Base-by-base conservation (phyloP, 2,329 filamentous ascomycete genomes). In the Tolypocladium album region DNA sequence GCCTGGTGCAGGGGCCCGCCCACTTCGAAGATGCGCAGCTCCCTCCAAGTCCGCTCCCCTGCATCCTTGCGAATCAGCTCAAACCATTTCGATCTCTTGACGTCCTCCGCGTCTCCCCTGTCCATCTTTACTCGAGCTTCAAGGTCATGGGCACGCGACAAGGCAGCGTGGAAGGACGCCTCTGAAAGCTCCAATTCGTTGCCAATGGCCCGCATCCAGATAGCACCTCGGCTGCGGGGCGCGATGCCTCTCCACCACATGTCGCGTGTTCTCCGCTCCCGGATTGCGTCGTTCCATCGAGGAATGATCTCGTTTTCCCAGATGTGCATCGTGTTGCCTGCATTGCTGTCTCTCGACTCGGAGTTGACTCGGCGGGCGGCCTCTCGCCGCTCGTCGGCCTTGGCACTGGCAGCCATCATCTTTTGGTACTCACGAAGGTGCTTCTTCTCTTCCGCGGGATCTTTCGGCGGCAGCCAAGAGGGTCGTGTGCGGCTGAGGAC, bases 391-490 rank as follows among this genome's bases (percentile, higher is more conserved):
- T 82, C 81, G 39, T 87, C 85, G 0, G 83, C 81, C 67, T 84
- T 83, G 58, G 78, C 72, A 65, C 84, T 86, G 53, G 77, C 78
- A 0, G 79, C 80, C 87, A 93, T 90, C 88, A 94, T 92, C 71
- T 82, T 86, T 74, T 92, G 87, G 70, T 92, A 94, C 70, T 94
- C 86, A 68, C 84, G 92, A 65, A 99, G 71, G 73, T 99, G 94
- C 65, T 87, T 88, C 71, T 85, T 89, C 76, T 99, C 94, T 73
- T 99, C 94, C 59, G 89, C 89, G 2, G 91, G 92, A 65, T 94
- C 87, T 74, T 94, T 94, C 1, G 90, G 90, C 0, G 90, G 90
- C 2, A 94, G 78, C 90, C 90, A 94, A 1, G 88, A 92, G 0
- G 90, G 90, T 43, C 90, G 81, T 2, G 90, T 94, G 22, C 90